Evolutionary conservation across 2,329 filamentous ascomycete species (phyloP).

Genomic region (Hysterium pulicare): DNA sequence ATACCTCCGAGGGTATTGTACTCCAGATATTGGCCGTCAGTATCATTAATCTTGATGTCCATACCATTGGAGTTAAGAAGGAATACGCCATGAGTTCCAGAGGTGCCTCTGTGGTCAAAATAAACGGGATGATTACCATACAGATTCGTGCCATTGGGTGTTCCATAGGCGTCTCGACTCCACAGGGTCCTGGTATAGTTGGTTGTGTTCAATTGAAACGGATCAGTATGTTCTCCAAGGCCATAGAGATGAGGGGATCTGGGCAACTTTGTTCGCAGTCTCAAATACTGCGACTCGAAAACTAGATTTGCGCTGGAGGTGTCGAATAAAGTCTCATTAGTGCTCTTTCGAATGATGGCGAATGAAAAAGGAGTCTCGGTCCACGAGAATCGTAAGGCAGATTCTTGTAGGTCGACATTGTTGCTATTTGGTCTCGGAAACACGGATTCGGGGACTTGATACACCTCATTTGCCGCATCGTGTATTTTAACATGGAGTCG

Average conservation of each 20-base stretch:
- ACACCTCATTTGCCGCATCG: conserved; percentile 64
- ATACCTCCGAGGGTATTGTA: conserved; percentile 78
- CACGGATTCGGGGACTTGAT: conserved; percentile 68
- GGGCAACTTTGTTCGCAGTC: conserved; percentile 67
- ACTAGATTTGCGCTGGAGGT: conserved; percentile 65
- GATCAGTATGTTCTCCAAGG: conserved; percentile 71
- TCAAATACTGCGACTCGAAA: conserved; percentile 74
- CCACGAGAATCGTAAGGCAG: conserved; percentile 55
- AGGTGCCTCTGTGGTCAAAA: conserved; percentile 62
- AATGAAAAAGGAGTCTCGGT: conserved; percentile 64
- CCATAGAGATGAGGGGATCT: conserved; percentile 69
- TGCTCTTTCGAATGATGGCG: conserved; percentile 55
- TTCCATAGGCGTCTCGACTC: conserved; percentile 63
- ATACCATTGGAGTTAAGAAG: conserved; percentile 47
- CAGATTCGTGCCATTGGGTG: conserved; percentile 61
- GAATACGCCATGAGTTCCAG: conserved; percentile 37
- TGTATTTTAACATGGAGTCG: conserved; percentile 71
- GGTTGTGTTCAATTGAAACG: conserved; percentile 63
- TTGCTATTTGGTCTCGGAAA: conserved; percentile 56
- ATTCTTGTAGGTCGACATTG: conserved; percentile 26
- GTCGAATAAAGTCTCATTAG: conserved; percentile 63
- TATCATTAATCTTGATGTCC: conserved; percentile 71
- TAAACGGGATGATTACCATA: conserved; percentile 76
- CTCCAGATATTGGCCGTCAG: conserved; percentile 66
- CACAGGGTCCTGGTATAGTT: conserved; percentile 69